Conservation (phyloP, 176 grass and related monocot genomes). For the Alloteropsis semialata region DNA sequence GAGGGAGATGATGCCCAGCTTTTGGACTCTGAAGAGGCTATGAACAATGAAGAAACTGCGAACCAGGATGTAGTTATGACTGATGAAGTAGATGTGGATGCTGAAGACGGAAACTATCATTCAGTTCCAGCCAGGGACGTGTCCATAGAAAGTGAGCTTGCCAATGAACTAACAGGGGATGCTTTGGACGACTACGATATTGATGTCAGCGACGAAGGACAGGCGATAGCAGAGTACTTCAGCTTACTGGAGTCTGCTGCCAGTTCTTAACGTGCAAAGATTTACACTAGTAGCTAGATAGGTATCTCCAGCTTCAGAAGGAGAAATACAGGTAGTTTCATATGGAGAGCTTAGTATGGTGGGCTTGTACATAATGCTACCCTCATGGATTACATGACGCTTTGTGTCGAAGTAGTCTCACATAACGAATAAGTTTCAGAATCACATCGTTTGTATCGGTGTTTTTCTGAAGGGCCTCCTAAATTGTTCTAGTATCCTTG, state of each 20-base stretch:
- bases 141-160: conserved; percentile 69
- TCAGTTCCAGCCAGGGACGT: conserved; percentile 43
- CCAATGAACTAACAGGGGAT: conserved; percentile 66
- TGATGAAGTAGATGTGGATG: neutral
- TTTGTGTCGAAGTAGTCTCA: neutral
- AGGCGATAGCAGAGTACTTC: conserved; percentile 77
- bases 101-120: neutral
- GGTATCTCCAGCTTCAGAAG: neutral
- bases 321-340: neutral
- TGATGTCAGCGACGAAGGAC: conserved; percentile 68
- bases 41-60: conserved; percentile 4
- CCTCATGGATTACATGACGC: neutral
- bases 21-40: neutral
- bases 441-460: neutral
- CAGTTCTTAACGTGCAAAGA: conserved; percentile 19
- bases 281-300: neutral
- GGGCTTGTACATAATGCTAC: conserved; percentile 33
- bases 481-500: neutral
- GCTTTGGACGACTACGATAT: conserved; percentile 86
- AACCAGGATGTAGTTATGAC: conserved; percentile 6
- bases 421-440: too few species aligned
- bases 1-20: neutral
- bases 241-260: conserved; percentile 55
- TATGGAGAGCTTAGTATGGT: conserved; percentile 1
- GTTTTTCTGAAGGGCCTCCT: neutral